These are phyloP conservation scores for Sporobolomyces phaffii DNA, from an alignment of 768 basidiomycete species.

Conservation along the genomic window DNA sequence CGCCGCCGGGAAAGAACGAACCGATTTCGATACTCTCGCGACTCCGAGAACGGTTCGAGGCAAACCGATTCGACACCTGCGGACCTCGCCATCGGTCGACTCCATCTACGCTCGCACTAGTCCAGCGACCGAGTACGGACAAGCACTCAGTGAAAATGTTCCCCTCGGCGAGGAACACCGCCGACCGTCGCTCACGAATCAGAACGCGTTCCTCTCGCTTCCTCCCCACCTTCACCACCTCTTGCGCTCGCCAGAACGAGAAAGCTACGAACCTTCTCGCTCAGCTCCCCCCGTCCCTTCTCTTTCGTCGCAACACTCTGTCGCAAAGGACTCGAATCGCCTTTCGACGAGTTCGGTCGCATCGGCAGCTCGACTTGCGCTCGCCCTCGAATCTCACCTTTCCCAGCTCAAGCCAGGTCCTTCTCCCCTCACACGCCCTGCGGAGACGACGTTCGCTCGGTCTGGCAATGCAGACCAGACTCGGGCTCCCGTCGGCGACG, in stretches of 20 bases:
- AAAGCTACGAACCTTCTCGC: conserved; percentile 11
- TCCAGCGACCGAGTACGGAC: conserved; percentile 5
- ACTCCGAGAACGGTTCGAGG: conserved; percentile 5
- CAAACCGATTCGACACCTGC: conserved; percentile 26
- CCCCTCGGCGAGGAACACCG: background rate
- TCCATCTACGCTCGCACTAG: background rate
- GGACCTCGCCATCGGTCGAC: conserved; percentile 11
- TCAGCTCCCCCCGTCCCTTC: conserved; percentile 7
- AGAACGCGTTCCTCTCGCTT: conserved; percentile 36
- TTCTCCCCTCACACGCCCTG: background rate
- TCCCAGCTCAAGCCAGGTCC: background rate
- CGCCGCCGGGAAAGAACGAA: background rate
- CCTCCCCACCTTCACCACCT: conserved; percentile 37
- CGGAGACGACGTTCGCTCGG: background rate
- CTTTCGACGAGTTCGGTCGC: conserved; percentile 4
- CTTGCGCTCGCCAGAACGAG: conserved; percentile 11
- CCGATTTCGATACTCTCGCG: background rate
- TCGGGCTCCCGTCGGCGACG: background rate
- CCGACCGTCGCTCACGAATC: background rate
- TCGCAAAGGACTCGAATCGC: background rate
- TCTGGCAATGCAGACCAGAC: background rate
- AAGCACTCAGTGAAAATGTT: conserved; percentile 7
- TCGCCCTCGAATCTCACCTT: conserved; percentile 16
- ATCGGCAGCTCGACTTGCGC: background rate
- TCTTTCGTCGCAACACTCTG: background rate